phyloP scores from a whole-genome alignment of 169 alveolate species.

The Hepatocystis sp. region DNA sequence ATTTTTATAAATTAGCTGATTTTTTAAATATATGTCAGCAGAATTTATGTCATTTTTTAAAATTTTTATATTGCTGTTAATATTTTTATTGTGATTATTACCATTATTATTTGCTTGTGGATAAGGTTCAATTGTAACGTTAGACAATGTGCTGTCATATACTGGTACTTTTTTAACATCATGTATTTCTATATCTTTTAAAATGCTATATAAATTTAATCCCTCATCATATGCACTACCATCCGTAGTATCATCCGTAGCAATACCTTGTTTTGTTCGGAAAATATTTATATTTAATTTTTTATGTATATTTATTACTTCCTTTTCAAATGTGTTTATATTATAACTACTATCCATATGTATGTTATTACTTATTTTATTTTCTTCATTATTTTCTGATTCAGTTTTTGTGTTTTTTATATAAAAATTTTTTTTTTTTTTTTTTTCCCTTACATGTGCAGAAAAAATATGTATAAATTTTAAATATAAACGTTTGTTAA shows the following conservation, averaged over 20 bases:
- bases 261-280: conserved; percentile 1
- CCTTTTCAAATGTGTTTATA: conserved; percentile 17
- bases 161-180: conserved; percentile 22
- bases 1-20: conserved; percentile 21
- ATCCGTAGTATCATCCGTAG: too few species aligned
- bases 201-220: conserved; percentile 2
- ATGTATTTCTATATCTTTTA: conserved; percentile 28
- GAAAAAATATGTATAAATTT: too few species aligned
- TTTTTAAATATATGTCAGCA: conserved; percentile 1
- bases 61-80: not conserved
- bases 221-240: conserved; percentile 42
- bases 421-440: too few species aligned
- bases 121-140: conserved; percentile 4
- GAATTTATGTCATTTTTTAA: not conserved
- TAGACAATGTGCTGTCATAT: conserved; percentile 3
- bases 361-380: too few species aligned
- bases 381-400: too few species aligned
- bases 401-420: too few species aligned
- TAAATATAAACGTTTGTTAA: too few species aligned
- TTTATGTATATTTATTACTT: conserved; percentile 25
- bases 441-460: too few species aligned
- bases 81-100: conserved; percentile 1
- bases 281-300: conserved; percentile 39
- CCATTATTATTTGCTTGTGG: too few species aligned
- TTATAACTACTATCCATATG: too few species aligned